Evolutionary conservation across 2,329 filamentous ascomycete species (phyloP), one percentile per base, ranked within the genome.

Genomic region (Colletotrichum filicis): DNA sequence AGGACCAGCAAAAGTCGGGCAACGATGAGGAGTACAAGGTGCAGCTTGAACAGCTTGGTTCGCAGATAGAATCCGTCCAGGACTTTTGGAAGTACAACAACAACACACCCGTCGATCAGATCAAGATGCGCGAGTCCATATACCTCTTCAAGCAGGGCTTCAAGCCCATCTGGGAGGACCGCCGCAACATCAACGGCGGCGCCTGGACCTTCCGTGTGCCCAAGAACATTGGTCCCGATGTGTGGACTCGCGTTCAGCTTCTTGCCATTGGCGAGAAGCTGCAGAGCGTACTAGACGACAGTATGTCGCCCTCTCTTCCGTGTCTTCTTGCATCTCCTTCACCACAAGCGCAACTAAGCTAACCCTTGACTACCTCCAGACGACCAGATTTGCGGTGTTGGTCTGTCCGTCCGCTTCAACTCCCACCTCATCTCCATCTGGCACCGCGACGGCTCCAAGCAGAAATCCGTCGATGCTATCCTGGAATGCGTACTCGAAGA

Each of bases 151-250:
- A 95, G 82, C 87, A 90, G 74, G 93, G 93, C 46, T 94, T 94
- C 82, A 89, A 89, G 75, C 93, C 93, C 69, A 86, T 95, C 76
- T 95, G 93, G 93, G 93, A 95, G 84, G 96, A 98, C 81, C 90
- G 94, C 53, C 92, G 97, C 78, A 98, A 98, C 83, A 87, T 93
- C 73, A 88, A 92, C 74, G 96, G 96, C 65, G 96, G 96, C 62
- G 93, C 93, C 81, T 98, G 95, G 95, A 97, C 95, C 26, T 97
- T 98, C 83, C 92, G 95, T 63, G 92, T 98, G 57, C 92, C 92
- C 75, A 98, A 97, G 86, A 88, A 87, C 74, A 88, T 89, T 49
- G 91, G 90, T 6, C 89, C 91, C 3, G 92, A 92, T 78, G 93
- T 94, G 80, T 98, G 93, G 94, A 95, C 92, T 77, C 91, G 92